Conservation (phyloP, 2,329 filamentous ascomycete genomes). For the Nigrospora osmanthi region DNA sequence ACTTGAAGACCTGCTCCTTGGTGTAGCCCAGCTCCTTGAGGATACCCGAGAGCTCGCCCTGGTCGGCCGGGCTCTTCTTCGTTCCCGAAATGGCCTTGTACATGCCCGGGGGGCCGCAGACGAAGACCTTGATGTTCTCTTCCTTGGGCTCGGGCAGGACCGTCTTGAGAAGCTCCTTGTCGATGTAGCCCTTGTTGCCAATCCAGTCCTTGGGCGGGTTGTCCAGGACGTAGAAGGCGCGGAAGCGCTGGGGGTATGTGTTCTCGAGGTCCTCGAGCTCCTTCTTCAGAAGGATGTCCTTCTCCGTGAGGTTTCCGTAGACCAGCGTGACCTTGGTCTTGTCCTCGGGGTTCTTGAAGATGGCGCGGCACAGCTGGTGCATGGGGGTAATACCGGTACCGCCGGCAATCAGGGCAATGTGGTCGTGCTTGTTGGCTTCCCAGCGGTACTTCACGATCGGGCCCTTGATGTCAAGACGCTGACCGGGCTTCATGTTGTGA, state of each 20-base stretch:
- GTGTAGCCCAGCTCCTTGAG: constrained; percentile 78
- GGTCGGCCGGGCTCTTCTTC: constrained; percentile 89
- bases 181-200: constrained; percentile 73
- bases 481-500: constrained; percentile 73
- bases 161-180: constrained; percentile 88
- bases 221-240: constrained; percentile 89
- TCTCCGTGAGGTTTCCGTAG: constrained; percentile 82
- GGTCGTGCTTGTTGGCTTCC: constrained; percentile 85
- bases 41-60: constrained; percentile 78
- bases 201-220: constrained; percentile 72
- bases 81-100: constrained; percentile 87
- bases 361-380: constrained; percentile 86
- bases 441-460: constrained; percentile 91
- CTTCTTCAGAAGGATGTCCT: constrained; percentile 84
- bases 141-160: constrained; percentile 88
- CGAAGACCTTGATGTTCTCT: constrained; percentile 92
- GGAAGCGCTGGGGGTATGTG: constrained; percentile 90
- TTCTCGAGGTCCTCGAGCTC: constrained; percentile 87
- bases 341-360: constrained; percentile 94
- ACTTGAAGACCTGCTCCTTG: constrained; percentile 95
- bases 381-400: constrained; percentile 97
- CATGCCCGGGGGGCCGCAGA: constrained; percentile 86
- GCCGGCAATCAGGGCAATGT: constrained; percentile 82
- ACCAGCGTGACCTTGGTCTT: constrained; percentile 96
- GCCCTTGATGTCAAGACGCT: constrained; percentile 86